Evolutionary conservation across 2,329 filamentous ascomycete species (phyloP), one percentile per base, ranked within the genome.

Genomic region (Emmonsia crescens): DNA sequence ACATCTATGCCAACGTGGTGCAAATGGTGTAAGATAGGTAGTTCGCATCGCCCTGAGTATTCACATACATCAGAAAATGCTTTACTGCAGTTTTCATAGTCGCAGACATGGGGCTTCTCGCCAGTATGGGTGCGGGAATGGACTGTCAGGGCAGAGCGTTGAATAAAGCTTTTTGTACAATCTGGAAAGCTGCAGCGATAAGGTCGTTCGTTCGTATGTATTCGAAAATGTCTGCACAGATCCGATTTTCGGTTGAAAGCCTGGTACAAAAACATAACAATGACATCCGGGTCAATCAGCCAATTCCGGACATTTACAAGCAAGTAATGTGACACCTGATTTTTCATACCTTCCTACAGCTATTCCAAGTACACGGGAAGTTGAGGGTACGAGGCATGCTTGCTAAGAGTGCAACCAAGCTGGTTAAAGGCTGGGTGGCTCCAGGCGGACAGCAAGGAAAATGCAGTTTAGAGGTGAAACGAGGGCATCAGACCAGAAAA

Each of bases 181-280:
- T 75, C 74, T 59, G 73, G 70, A 57, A 76, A 73, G 1, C 71
- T 76, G 67, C 77, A 79, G 57, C 75, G 73, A 63, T 79, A 78
- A n/a, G 77, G 77, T 56, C 77, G 74, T 64, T 78, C 77, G 66
- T 78, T 78, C 65, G 77, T 79, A 61, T 79, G 77, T 68, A 78
- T 79, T 61, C 77, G 75, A 66, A 75, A 76, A 66, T 79, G 77
- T 63, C 77, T 72, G 66, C 75, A 75, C 48, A 79, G 72, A 68
- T 79, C 77, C 27, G 77, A 79, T 63, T 79, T 79, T 69, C 77
- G 75, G 72, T 78, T 78, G 71, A 79, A 79, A 5, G 76, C 77
- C 77, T 79, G 65, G 44, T n/a, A 57, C 16, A 42, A 31, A 31
- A 49, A 40, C 3, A 27, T 21, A 27, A 57, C n/a, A 40, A 44